Evolutionary conservation across 2,329 filamentous ascomycete species (phyloP).

Genomic region (Fusarium circinatum): DNA sequence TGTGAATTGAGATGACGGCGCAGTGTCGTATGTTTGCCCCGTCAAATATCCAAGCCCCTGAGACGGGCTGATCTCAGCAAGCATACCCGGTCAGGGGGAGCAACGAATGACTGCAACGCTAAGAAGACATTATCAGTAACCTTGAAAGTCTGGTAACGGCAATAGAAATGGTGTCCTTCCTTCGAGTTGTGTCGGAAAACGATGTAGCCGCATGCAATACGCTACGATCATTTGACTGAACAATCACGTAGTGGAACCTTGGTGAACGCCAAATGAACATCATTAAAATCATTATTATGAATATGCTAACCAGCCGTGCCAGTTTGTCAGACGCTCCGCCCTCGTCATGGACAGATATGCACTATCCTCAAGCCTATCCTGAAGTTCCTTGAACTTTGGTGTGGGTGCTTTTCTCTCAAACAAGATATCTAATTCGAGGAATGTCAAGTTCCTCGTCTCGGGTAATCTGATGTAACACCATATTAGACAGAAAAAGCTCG

Average conservation of each 20-base stretch:
- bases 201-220: too few species aligned
- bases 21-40: neutral
- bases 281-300: slow-evolving; percentile 24
- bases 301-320: slow-evolving; percentile 42
- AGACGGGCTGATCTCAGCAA: neutral
- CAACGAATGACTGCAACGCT: neutral
- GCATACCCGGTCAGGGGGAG: too few species aligned
- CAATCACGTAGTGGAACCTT: neutral
- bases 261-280: neutral
- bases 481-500: slow-evolving; percentile 32
- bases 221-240: neutral
- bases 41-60: neutral
- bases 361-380: slow-evolving; percentile 34
- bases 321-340: slow-evolving; percentile 35
- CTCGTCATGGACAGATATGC: slow-evolving; percentile 34
- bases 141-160: neutral
- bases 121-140: neutral
- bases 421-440: slow-evolving; percentile 43
- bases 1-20: too few species aligned
- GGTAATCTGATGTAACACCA: slow-evolving; percentile 46
- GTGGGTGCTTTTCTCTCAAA: slow-evolving; percentile 44
- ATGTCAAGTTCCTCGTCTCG: slow-evolving; percentile 43
- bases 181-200: too few species aligned
- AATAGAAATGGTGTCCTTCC: neutral
- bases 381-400: slow-evolving; percentile 47